Conservation (phyloP, 2,329 filamentous ascomycete genomes). For the Colletotrichum sansevieriae region DNA sequence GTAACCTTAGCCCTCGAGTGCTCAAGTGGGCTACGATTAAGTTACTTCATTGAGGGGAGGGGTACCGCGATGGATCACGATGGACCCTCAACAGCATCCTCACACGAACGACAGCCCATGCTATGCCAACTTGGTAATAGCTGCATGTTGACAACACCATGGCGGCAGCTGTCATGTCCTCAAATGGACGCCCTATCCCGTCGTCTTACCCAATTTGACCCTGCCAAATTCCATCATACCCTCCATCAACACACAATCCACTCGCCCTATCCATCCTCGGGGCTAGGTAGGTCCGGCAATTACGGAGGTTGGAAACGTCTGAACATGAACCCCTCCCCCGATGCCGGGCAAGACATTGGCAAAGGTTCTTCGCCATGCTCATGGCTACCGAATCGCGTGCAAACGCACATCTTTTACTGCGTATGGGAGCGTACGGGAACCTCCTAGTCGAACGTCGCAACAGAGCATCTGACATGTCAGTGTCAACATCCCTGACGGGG, state of each 20-base stretch:
- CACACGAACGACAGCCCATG: slow-evolving; percentile 17
- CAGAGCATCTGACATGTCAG: slow-evolving; percentile 33
- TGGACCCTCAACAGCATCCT: not conserved
- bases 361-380: slow-evolving; percentile 12
- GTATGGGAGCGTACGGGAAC: slow-evolving; percentile 18
- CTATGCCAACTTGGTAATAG: slow-evolving; percentile 5
- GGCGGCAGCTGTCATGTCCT: slow-evolving; percentile 16
- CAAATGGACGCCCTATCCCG: slow-evolving; percentile 9
- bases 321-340: slow-evolving; percentile 21
- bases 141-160: slow-evolving; percentile 16
- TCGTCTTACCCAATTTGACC: not conserved
- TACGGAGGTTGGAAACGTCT: slow-evolving; percentile 18
- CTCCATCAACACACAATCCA: not conserved
- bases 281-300: slow-evolving; percentile 13
- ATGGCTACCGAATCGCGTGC: slow-evolving; percentile 1
- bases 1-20: slow-evolving; percentile 9
- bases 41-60: slow-evolving; percentile 16
- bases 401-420: slow-evolving; percentile 16
- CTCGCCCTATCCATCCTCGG: slow-evolving; percentile 16
- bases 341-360: slow-evolving; percentile 19
- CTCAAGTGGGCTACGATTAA: slow-evolving; percentile 19
- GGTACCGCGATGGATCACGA: not conserved
- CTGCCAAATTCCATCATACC: not conserved
- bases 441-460: slow-evolving; percentile 7
- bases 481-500: slow-evolving; percentile 20